Evolutionary conservation across 2,329 filamentous ascomycete species (phyloP).

Genomic region (Zasmidium cellare): DNA sequence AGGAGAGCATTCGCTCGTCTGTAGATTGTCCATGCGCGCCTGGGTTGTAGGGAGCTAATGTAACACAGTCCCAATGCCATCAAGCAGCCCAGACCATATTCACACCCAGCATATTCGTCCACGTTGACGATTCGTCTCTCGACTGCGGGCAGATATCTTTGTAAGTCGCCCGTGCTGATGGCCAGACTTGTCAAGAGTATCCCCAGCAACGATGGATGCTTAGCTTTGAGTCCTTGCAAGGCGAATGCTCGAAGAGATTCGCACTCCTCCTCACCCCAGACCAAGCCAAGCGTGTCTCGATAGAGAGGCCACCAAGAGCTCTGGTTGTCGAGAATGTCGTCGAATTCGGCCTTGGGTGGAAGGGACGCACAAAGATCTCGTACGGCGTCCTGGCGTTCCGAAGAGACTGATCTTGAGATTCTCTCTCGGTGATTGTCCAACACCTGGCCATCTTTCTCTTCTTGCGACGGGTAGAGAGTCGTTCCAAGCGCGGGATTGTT

Average conservation of each 20-base stretch:
- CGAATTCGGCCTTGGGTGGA: conserved; percentile 11
- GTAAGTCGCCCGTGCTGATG: conserved; percentile 12
- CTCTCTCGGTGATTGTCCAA: not conserved
- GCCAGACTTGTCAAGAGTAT: conserved; percentile 14
- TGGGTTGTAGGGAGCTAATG: conserved; percentile 12
- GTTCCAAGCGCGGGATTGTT: not conserved
- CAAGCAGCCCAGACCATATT: conserved; percentile 14
- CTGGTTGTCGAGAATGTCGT: conserved; percentile 9
- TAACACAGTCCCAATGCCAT: conserved; percentile 20
- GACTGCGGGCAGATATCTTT: conserved; percentile 15
- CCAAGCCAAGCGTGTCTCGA: conserved; percentile 14
- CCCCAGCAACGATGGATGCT: conserved; percentile 9
- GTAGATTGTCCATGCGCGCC: conserved; percentile 17
- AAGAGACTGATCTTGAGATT: not conserved
- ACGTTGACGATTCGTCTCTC: conserved; percentile 12
- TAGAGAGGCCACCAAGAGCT: conserved; percentile 19
- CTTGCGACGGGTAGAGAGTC: not conserved
- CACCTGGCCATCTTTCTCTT: not conserved
- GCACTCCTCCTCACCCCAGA: conserved; percentile 7
- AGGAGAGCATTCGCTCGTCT: conserved; percentile 15
- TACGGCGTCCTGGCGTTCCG: not conserved
- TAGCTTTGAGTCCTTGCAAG: not conserved
- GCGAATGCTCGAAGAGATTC: conserved; percentile 10
- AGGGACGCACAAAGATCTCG: not conserved
- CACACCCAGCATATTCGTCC: conserved; percentile 15